Evolutionary conservation across 208 protist genomes (phyloP).

Genomic region (Acanthamoeba lenticulata): DNA sequence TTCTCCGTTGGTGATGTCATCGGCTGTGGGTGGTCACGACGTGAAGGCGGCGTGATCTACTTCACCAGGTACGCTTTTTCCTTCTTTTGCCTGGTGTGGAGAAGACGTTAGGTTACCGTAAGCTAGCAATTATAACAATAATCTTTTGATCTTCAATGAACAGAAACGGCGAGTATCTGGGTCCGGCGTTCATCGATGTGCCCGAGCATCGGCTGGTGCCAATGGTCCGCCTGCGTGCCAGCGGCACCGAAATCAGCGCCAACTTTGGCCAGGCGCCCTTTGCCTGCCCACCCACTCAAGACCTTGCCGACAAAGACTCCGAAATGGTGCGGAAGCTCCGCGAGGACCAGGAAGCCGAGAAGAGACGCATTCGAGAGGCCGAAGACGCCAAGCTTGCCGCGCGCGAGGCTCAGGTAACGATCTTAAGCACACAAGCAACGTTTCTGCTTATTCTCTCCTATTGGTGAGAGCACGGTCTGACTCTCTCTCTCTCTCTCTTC

Average conservation of each 20-base stretch:
- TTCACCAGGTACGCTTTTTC: slow-evolving; percentile 71
- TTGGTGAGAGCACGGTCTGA: too few relatives aligned
- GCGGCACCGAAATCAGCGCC: slow-evolving; percentile 44
- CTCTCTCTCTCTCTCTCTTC: too few relatives aligned
- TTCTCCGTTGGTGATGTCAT: slow-evolving; percentile 68
- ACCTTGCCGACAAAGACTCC: slow-evolving; percentile 27
- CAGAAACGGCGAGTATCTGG: slow-evolving; percentile 63
- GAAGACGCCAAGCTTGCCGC: slow-evolving; percentile 5
- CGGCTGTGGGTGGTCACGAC: slow-evolving; percentile 68
- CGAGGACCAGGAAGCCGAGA: slow-evolving; percentile 14
- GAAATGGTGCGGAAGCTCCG: slow-evolving; percentile 56
- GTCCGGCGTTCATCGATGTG: slow-evolving; percentile 64
- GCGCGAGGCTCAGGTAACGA: slow-evolving; percentile 27
- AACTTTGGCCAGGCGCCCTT: slow-evolving; percentile 8
- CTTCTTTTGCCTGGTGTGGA: too few relatives aligned
- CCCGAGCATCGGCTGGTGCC: slow-evolving; percentile 2
- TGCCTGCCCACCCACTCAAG: neutral
- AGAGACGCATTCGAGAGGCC: neutral
- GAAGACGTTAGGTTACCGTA: too few relatives aligned
- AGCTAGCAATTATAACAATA: too few relatives aligned
- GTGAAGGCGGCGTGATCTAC: slow-evolving; percentile 36
- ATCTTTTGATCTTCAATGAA: neutral
- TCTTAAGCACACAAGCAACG: too few relatives aligned
- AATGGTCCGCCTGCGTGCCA: slow-evolving; percentile 17
- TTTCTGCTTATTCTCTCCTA: too few relatives aligned